A percentile compares a stretch with the other conserved stretches of the same genome.
These are phyloP conservation scores for Acorus gramineus DNA, from an alignment of 106 monocot species.

Conservation along the genomic window DNA sequence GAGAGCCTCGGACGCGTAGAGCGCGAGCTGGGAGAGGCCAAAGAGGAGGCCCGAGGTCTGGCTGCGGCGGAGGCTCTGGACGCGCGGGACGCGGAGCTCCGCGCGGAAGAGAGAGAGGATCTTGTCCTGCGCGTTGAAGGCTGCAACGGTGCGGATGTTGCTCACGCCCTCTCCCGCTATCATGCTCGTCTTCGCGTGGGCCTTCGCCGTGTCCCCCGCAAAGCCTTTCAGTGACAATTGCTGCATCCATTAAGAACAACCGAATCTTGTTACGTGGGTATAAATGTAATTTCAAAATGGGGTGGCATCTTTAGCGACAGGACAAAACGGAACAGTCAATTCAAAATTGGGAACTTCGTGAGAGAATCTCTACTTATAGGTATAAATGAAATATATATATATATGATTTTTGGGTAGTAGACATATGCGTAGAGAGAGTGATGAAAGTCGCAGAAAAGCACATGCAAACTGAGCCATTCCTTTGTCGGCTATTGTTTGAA, in stretches of 20 bases:
- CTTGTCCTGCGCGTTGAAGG: constrained; percentile 86
- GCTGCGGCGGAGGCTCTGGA: constrained; percentile 44
- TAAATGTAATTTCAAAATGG: no score
- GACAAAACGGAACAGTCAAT: no score
- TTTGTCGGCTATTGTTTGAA: no score
- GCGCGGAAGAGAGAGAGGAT: constrained; percentile 48
- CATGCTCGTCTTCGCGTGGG: constrained; percentile 95
- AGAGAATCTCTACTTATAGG: no score
- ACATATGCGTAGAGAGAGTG: no score
- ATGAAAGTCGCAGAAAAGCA: no score
- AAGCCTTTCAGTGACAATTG: constrained; percentile 94
- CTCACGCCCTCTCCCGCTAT: constrained; percentile 90
- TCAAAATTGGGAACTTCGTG: no score
- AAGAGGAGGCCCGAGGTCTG: constrained; percentile 60
- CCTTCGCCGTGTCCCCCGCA: constrained; percentile 91
- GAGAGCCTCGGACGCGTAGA: constrained; percentile 71
- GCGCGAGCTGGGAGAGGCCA: constrained; percentile 59
- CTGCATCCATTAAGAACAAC: constrained; percentile 26
- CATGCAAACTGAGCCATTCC: no score
- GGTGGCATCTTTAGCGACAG: no score
- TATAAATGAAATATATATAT: no score
- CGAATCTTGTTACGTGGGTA: constrained; percentile 1
- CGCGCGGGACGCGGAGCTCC: constrained; percentile 48
- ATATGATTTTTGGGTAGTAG: no score
- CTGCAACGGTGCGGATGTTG: constrained; percentile 88